A percentile compares a stretch with the other conserved stretches of the same genome.
Evolutionary conservation across 176 grass and related monocot genomes (phyloP).

Genomic region (Phyllostachys edulis): DNA sequence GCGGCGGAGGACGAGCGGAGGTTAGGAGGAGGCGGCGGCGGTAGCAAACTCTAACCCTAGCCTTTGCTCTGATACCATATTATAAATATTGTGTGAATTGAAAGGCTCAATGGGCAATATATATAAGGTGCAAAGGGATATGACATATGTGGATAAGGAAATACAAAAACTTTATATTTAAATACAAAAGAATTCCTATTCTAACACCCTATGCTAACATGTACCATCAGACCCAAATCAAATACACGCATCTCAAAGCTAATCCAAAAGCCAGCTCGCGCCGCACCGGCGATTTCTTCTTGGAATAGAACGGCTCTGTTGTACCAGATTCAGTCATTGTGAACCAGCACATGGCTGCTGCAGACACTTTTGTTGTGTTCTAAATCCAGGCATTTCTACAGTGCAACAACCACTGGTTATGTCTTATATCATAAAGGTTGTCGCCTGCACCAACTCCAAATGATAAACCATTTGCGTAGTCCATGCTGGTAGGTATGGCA

Average conservation of each 20-base stretch:
- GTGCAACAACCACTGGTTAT: neutral
- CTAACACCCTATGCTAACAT: no score
- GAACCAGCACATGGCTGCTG: neutral
- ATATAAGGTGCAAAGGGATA: no score
- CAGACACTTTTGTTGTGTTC: neutral
- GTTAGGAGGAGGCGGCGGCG: no score
- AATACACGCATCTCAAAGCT: neutral
- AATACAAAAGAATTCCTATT: no score
- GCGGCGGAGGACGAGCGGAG: no score
- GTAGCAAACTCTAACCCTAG: no score
- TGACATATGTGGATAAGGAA: no score
- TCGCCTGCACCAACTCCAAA: neutral
- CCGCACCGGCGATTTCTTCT: neutral
- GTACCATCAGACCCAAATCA: neutral
- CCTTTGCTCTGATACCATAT: no score
- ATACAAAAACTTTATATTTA: no score
- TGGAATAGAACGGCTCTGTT: neutral
- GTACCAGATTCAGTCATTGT: neutral
- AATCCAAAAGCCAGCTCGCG: neutral
- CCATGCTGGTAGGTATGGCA: slow-evolving; percentile 4
- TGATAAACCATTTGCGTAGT: neutral
- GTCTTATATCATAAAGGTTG: neutral
- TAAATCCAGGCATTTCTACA: neutral
- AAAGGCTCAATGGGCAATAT: no score
- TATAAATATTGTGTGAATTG: no score